Evolutionary conservation across 2,329 filamentous ascomycete genomes (phyloP).

Genomic region (Berkeleyomyces rouxiae): DNA sequence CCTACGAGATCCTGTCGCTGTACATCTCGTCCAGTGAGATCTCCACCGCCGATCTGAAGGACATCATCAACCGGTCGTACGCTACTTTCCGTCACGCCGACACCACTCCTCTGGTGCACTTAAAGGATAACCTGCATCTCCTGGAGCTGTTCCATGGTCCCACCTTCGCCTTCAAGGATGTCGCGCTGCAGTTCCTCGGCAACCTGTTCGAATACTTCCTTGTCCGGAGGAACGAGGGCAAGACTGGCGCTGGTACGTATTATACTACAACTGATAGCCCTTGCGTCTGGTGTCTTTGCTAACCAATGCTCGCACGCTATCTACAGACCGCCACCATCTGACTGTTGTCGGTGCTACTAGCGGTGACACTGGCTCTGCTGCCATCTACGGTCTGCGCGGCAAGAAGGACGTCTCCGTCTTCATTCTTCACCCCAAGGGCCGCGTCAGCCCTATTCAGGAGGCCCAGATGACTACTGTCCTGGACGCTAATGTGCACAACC

Average conservation of each 20-base stretch:
- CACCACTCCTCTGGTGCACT: slow-evolving; percentile 61
- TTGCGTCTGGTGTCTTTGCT: not conserved
- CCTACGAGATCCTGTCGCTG: slow-evolving; percentile 68
- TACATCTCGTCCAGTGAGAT: slow-evolving; percentile 80
- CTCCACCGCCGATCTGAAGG: slow-evolving; percentile 59
- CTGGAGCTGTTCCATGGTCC: slow-evolving; percentile 94
- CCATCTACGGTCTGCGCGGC: slow-evolving; percentile 83
- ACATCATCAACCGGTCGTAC: slow-evolving; percentile 73
- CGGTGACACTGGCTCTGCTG: slow-evolving; percentile 82
- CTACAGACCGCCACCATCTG: slow-evolving; percentile 54
- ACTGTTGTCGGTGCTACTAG: slow-evolving; percentile 77
- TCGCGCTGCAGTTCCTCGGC: slow-evolving; percentile 73
- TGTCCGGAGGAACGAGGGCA: slow-evolving; percentile 53
- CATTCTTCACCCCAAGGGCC: slow-evolving; percentile 83
- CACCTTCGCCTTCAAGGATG: slow-evolving; percentile 91
- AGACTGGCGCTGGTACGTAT: slow-evolving; percentile 36
- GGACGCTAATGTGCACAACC: slow-evolving; percentile 82
- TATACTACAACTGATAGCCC: not conserved
- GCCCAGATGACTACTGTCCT: slow-evolving; percentile 92
- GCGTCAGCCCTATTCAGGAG: slow-evolving; percentile 82
- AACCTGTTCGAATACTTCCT: slow-evolving; percentile 90
- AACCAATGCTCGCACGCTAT: slow-evolving; percentile 11
- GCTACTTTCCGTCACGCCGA: slow-evolving; percentile 70
- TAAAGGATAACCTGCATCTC: slow-evolving; percentile 65
- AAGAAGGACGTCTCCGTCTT: slow-evolving; percentile 97